Conservation (phyloP, 2,329 filamentous ascomycete species). For the Neonectria faginata region DNA sequence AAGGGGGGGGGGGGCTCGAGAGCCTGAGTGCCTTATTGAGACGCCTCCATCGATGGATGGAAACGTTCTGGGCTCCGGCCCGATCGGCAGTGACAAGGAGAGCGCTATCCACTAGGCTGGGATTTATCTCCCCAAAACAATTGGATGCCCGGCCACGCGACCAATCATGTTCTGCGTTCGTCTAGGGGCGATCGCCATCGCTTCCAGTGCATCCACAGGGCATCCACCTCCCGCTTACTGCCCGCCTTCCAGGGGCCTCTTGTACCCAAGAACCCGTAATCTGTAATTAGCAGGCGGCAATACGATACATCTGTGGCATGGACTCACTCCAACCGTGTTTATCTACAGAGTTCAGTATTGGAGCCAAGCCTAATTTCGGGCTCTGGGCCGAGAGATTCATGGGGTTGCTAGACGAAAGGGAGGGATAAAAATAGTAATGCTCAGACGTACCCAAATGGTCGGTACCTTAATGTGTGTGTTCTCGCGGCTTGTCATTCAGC, state of each 20-base stretch:
- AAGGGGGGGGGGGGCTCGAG: neutral
- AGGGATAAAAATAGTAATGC: no score
- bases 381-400: no score
- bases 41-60: no score
- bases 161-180: neutral
- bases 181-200: neutral
- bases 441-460: no score
- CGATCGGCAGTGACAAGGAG: neutral
- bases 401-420: no score
- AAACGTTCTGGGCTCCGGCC: neutral
- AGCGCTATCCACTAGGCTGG: conserved; percentile 2
- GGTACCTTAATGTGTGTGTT: neutral
- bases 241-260: neutral
- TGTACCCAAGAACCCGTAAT: neutral
- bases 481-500: neutral
- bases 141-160: neutral
- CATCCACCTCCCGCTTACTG: conserved; percentile 1
- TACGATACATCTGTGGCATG: neutral
- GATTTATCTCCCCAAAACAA: neutral
- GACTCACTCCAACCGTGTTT: neutral
- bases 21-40: neutral
- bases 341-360: neutral
- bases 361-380: no score
- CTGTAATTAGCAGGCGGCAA: neutral
- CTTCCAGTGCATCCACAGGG: neutral